Percentiles rank a stretch among this genome's conserved stretches.
phyloP scores from a whole-genome alignment of 2,329 filamentous ascomycete species.

The Plenodomus tracheiphilus region DNA sequence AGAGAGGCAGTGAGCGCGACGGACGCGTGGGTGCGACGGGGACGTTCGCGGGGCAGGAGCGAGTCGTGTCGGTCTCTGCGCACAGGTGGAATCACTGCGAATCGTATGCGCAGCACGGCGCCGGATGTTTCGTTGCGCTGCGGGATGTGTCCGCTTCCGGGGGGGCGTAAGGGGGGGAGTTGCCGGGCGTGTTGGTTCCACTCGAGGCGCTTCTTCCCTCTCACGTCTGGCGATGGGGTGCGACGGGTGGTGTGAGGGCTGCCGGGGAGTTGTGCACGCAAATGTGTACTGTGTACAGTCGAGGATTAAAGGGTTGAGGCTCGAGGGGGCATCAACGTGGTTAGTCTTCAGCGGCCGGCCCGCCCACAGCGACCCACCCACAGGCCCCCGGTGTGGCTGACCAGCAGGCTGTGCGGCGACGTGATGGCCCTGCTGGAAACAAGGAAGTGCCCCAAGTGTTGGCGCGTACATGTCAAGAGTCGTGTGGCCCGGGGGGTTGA shows the following conservation, averaged over 20 bases:
- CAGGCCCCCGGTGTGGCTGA: not conserved
- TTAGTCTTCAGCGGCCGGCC: not conserved
- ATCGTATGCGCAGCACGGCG: not conserved
- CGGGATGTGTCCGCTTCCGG: constrained; percentile 7
- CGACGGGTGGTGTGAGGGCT: not conserved
- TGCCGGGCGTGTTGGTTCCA: not conserved
- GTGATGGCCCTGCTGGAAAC: not conserved
- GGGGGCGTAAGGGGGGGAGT: constrained; percentile 1
- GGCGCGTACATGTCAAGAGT: not conserved
- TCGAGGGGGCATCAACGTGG: not conserved
- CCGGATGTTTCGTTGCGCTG: not conserved
- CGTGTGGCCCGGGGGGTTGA: not conserved
- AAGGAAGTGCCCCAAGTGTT: not conserved
- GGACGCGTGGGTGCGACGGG: not conserved
- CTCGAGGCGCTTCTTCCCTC: not conserved
- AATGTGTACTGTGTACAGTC: not conserved
- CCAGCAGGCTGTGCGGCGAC: no score
- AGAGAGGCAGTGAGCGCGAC: not conserved
- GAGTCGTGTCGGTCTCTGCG: not conserved
- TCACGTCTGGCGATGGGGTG: not conserved
- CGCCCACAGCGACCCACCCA: not conserved
- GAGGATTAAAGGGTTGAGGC: not conserved
- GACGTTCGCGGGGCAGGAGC: not conserved
- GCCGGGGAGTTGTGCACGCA: not conserved
- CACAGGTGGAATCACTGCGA: not conserved